Evolutionary conservation across 345 rosid species (phyloP), one percentile per base, ranked within the genome.

Genomic region (Crucihimalaya himalaica): DNA sequence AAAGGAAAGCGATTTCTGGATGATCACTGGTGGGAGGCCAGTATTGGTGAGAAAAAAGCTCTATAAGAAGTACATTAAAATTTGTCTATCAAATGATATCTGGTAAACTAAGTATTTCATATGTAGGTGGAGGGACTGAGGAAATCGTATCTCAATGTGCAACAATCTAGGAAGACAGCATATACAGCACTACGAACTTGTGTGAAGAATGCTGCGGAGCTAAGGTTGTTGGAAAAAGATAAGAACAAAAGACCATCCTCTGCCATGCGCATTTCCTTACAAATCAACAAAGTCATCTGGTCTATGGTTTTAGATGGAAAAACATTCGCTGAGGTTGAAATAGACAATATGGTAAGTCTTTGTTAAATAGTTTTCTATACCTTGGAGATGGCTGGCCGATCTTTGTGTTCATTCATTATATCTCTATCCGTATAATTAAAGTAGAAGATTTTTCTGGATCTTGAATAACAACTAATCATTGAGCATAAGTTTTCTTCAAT

Each of bases 251-350:
- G 97, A 62, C 98, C 99, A 46, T 92, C 99, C 42, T 92, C 82
- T 80, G 99, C 99, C 34, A 95, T 95, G 99, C 97, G 96, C 23
- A 86, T 92, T 73, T 89, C 97, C 23, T 77, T 95, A 79, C 88
- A 92, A 78, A 95, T 92, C 71, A 81, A 72, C 72, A 90, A 92
- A 85, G 93, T 95, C 40, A 88, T 90, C 18, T 95, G 99, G 99
- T 82, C 87, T 81, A 95, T 95, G 99, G 87, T 95, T 73, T 72
- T 90, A 74, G 99, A 95, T 83, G 97, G 97, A 56, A 95, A 95
- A 88, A 73, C 98, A 55, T 90, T 95, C 78, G 92, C 99, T 16
- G 99, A 95, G 84, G 93, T 97, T 67, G 98, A 95, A 84, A 95
- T 95, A 78, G 91, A 92, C 82, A 96, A 95, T 81, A 86, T 95